phyloP scores from a whole-genome alignment of 768 basidiomycete species.

The Lactarius vividus region DNA sequence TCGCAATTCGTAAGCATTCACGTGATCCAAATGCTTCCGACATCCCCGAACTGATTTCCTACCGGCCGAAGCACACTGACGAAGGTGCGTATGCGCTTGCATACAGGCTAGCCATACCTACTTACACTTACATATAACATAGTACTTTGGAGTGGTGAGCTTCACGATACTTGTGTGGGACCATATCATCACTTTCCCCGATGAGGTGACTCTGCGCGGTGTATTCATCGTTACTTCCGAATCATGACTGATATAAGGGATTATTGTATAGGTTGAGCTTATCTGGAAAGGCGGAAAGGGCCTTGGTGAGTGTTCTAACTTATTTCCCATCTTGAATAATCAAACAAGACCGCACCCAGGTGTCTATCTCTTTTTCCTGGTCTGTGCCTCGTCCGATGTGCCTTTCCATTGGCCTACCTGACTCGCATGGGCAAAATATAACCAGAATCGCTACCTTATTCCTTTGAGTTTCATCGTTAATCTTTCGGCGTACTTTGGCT shows the following conservation, averaged over 20 bases:
- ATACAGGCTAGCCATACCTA: neutral
- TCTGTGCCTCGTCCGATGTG: conserved; percentile 25
- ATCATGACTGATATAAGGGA: neutral
- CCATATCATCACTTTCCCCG: conserved; percentile 50
- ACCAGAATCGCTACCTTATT: conserved; percentile 62
- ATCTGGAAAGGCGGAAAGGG: conserved; percentile 53
- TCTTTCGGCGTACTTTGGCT: conserved; percentile 35
- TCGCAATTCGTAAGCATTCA: conserved; percentile 6
- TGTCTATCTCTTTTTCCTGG: conserved; percentile 39
- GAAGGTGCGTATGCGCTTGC: neutral
- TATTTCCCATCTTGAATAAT: neutral
- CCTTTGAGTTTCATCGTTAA: conserved; percentile 63
- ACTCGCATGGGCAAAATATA: neutral
- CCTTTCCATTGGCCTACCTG: neutral
- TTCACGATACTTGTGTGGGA: conserved; percentile 55
- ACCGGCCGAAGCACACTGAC: neutral
- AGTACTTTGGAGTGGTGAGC: conserved; percentile 54
- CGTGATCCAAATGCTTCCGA: neutral
- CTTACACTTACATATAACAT: neutral
- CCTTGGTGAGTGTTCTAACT: conserved; percentile 37
- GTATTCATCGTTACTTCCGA: too few relatives aligned
- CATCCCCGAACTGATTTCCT: neutral
- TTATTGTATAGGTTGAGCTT: conserved; percentile 41
- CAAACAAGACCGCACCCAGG: conserved; percentile 27
- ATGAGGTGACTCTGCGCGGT: conserved; percentile 36